Evolutionary conservation across 148 eudicot species (phyloP).

Genomic region (Rhododendron williamsianum): DNA sequence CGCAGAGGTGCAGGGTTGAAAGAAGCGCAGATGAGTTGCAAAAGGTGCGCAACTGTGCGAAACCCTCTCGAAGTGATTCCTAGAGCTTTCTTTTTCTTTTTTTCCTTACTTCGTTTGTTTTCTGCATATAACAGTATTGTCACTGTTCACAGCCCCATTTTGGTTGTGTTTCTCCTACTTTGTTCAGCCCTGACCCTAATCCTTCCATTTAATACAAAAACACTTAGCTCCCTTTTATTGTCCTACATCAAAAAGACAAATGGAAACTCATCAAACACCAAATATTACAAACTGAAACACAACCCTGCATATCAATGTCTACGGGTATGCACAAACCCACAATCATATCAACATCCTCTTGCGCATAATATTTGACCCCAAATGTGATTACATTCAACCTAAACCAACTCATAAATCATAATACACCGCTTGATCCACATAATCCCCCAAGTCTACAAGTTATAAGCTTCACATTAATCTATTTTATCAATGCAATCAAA

Average conservation of each 20-base stretch:
- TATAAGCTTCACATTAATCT: neutral
- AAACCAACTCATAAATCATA: neutral
- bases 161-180: too few species aligned
- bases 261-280: neutral
- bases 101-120: neutral
- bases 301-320: neutral
- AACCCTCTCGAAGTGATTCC: too few species aligned
- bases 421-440: neutral
- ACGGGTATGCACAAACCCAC: neutral
- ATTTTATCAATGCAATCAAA: neutral
- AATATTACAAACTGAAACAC: neutral
- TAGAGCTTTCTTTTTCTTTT: too few species aligned
- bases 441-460: neutral
- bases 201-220: neutral
- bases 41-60: too few species aligned
- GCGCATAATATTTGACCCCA: neutral
- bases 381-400: neutral
- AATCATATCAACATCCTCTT: neutral
- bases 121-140: neutral
- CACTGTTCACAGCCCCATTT: neutral
- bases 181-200: neutral
- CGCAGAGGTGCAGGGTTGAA: too few species aligned
- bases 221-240: neutral
- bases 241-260: neutral
- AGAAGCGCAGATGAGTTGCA: too few species aligned